A percentile compares a stretch with the other conserved stretches of the same genome.
phyloP scores from a whole-genome alignment of 495 filamentous ascomycete species.

The Aspergillus ostianus region DNA sequence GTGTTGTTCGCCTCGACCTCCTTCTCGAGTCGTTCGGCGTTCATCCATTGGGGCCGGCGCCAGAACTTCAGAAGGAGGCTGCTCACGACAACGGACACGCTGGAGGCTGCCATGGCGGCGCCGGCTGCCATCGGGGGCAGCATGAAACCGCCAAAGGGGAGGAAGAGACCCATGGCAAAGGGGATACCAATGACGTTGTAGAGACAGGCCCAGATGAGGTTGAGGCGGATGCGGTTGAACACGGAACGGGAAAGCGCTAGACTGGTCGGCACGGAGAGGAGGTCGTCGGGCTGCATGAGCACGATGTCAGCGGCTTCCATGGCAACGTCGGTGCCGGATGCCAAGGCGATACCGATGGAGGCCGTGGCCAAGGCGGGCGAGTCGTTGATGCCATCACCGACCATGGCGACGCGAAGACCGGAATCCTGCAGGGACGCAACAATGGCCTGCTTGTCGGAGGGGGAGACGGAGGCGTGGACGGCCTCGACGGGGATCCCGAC shows the following conservation, averaged over 20 bases:
- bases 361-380: slow-evolving; percentile 93
- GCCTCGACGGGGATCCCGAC: slow-evolving; percentile 76
- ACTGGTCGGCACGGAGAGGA: slow-evolving; percentile 86
- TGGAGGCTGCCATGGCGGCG: slow-evolving; percentile 88
- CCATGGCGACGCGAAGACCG: slow-evolving; percentile 88
- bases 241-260: slow-evolving; percentile 80
- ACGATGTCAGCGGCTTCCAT: slow-evolving; percentile 98
- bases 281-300: slow-evolving; percentile 86
- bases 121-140: slow-evolving; percentile 94
- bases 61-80: slow-evolving; percentile 84
- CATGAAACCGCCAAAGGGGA: slow-evolving; percentile 84
- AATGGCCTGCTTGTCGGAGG: slow-evolving; percentile 84
- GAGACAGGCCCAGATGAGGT: slow-evolving; percentile 84
- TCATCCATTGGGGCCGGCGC: slow-evolving; percentile 88
- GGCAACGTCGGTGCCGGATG: slow-evolving; percentile 91
- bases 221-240: slow-evolving; percentile 90
- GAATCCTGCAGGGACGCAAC: slow-evolving; percentile 68
- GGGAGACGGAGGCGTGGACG: slow-evolving; percentile 79
- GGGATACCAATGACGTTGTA: slow-evolving; percentile 93
- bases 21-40: slow-evolving; percentile 62
- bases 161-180: slow-evolving; percentile 91
- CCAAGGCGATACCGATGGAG: slow-evolving; percentile 87
- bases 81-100: slow-evolving; percentile 84
- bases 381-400: slow-evolving; percentile 98
- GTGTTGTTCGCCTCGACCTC: slow-evolving; percentile 23